Evolutionary conservation across 164 flowering plant genomes (phyloP), one percentile per base, ranked within the genome.

Genomic region (Macadamia integrifolia): DNA sequence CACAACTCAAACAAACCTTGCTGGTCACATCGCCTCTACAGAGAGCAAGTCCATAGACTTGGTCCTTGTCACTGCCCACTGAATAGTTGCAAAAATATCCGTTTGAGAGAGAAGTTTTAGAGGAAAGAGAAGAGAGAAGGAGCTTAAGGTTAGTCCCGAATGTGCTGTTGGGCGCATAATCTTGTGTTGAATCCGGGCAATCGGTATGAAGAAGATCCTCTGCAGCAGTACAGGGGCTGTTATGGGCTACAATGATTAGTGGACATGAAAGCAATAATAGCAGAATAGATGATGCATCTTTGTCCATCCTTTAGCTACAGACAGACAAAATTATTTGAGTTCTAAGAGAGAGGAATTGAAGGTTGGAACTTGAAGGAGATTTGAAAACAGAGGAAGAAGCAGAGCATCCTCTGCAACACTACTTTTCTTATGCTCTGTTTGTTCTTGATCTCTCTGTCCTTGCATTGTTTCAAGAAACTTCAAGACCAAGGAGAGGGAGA

Each of bases 21-120:
- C 31, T 3, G n/a, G 52, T 40, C 12, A 71, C 42, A 44, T 83
- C 83, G 9, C 79, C 84, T 28, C 81, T 69, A 32, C 86, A 23
- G 23, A 23, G 23, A 23, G 23, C 23, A 23, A 23, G 23, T 23
- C 23, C 23, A 23, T 23, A 23, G 14, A 78, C 79, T 55, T n/a
- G 9, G 52, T 76, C 60, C 3, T 60, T 29, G 8, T 10, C 67
- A 10, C 62, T 9, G 5, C 82, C 84, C 2, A 43, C 6, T 2
- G 78, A 62, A 23, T 72, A 29, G 57, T 68, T 72, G 72, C 69
- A 69, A 73, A 73, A 80, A 1, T 77, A 75, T 0, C 23, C 23
- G 23, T 23, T 23, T 23, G 63, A 32, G 43, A 4, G 12, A 23
- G 71, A 23, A 18, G 76, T 65, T 8, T 73, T 66, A n/a, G 75